These are phyloP conservation scores for Polyporus tsugae DNA, from an alignment of 1,284 basidiomycete species.

Conservation along the genomic window DNA sequence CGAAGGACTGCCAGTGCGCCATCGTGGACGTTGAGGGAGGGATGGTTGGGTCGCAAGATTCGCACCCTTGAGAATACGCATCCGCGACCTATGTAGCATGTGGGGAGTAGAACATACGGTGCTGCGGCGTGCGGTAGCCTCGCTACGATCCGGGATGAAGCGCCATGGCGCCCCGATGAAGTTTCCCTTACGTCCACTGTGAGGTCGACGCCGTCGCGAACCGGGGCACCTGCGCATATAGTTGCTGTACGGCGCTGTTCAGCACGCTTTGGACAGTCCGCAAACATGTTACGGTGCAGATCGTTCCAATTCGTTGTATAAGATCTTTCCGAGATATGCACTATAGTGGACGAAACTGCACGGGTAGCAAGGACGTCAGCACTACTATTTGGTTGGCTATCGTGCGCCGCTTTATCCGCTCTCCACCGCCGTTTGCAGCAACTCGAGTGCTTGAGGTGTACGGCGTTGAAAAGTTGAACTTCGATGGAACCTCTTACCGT, in stretches of 20 bases:
- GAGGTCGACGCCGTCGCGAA: neutral
- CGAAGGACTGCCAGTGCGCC: neutral
- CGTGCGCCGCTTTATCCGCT: no score
- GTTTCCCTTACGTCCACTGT: neutral
- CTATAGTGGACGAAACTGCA: no score
- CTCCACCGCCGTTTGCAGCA: no score
- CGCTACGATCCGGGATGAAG: neutral
- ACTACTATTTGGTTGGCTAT: no score
- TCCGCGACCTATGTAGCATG: neutral
- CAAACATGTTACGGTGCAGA: no score
- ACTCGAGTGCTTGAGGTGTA: no score
- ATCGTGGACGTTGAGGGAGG: neutral
- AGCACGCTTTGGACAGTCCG: no score
- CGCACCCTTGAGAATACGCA: neutral
- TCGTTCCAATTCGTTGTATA: no score
- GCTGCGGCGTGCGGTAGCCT: slow-evolving; percentile 5
- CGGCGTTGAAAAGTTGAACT: no score
- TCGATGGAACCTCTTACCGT: no score
- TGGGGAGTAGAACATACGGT: neutral
- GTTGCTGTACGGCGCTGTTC: neutral
- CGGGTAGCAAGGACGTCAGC: no score
- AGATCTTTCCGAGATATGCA: no score
- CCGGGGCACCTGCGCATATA: neutral
- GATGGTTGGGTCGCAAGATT: neutral
- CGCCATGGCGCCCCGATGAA: neutral